phyloP scores from a whole-genome alignment of 768 basidiomycete genomes.

The Trametes maxima region DNA sequence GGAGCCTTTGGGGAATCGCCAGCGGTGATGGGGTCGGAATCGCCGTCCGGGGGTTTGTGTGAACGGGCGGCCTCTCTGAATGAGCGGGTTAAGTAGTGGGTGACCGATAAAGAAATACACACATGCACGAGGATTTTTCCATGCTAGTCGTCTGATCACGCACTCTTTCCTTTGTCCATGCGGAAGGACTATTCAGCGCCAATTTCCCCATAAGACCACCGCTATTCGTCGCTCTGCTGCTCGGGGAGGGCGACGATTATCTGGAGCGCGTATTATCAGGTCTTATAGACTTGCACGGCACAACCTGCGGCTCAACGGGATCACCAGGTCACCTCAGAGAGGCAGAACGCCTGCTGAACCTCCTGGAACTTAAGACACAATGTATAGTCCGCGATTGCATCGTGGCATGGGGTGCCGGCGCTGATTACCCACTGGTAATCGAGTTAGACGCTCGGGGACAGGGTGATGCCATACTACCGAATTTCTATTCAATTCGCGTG shows the following conservation, averaged over 20 bases:
- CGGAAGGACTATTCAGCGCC: not conserved
- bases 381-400: not conserved
- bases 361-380: too few relatives aligned
- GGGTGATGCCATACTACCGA: not conserved
- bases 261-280: too few relatives aligned
- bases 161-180: slow-evolving; percentile 3
- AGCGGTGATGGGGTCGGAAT: slow-evolving; percentile 16
- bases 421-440: not conserved
- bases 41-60: slow-evolving; percentile 21
- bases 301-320: too few relatives aligned
- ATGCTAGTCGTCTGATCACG: slow-evolving; percentile 16
- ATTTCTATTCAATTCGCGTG: not conserved
- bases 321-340: too few relatives aligned
- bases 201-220: not conserved
- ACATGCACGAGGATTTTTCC: not conserved
- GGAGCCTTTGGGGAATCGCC: slow-evolving; percentile 4
- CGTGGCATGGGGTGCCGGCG: not conserved
- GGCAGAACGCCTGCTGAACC: too few relatives aligned
- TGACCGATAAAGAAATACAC: slow-evolving; percentile 3
- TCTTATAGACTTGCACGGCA: too few relatives aligned
- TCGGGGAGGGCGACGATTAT: not conserved
- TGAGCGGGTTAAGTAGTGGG: slow-evolving; percentile 20
- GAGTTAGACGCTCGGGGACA: not conserved
- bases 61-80: not conserved
- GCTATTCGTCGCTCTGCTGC: not conserved